phyloP scores from a whole-genome alignment of 352 stramenopile species.

The Peronospora destructor region DNA sequence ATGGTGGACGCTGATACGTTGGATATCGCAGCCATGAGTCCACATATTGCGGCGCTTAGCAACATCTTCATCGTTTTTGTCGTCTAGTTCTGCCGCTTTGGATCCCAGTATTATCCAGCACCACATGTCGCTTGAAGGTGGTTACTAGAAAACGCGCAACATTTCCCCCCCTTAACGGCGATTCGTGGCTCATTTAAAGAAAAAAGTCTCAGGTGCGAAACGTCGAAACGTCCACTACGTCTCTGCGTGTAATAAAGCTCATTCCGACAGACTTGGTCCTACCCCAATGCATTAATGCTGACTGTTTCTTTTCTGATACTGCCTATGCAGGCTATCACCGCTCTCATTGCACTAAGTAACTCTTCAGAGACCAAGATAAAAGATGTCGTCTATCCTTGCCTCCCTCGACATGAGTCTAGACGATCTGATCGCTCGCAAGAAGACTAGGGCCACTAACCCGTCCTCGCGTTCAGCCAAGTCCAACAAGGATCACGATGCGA shows the following conservation, averaged over 20 bases:
- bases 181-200: constrained; percentile 27
- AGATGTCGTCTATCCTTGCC: constrained; percentile 72
- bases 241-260: neutral
- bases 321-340: neutral
- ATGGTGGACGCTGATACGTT: constrained; percentile 20
- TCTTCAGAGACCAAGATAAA: constrained; percentile 7
- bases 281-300: neutral
- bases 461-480: constrained; percentile 44
- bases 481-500: constrained; percentile 23
- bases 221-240: no score
- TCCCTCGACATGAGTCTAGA: constrained; percentile 83
- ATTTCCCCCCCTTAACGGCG: constrained; percentile 2
- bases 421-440: constrained; percentile 75
- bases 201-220: constrained; percentile 2
- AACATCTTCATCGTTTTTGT: constrained; percentile 25
- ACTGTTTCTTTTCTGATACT: constrained; percentile 2
- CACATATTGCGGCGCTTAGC: constrained; percentile 24
- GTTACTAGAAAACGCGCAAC: neutral
- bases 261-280: no score
- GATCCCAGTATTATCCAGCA: neutral
- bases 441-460: constrained; percentile 42
- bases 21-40: constrained; percentile 12
- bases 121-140: constrained; percentile 12
- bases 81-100: constrained; percentile 1
- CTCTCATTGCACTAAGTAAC: constrained; percentile 2